Evolutionary conservation across 768 basidiomycete genomes (phyloP), one percentile per base, ranked within the genome.

Genomic region (Mycena chlorophos): DNA sequence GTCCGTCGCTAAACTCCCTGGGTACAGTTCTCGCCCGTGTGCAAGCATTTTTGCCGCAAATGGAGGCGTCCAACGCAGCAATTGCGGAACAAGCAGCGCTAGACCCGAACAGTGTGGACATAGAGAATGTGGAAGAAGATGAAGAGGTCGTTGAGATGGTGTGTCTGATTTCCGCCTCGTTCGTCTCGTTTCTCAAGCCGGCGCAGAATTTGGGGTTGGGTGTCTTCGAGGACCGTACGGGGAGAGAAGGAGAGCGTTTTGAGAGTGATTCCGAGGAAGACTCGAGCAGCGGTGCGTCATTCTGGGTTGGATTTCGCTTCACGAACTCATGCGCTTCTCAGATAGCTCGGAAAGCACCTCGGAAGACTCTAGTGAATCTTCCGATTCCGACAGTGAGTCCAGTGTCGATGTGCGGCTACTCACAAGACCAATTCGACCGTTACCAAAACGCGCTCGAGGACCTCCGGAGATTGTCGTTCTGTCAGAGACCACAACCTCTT

Each of bases 1-100:
- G 28, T n/a, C n/a, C n/a, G n/a, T n/a, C n/a, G n/a, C n/a, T n/a
- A n/a, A n/a, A n/a, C n/a, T n/a, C n/a, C n/a, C n/a, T n/a, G n/a
- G n/a, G n/a, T n/a, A n/a, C 55, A 82, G 81, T 82, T 22, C 68
- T 82, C 5, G 67, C 74, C 4, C 75, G 81, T 13, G 68, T 82
- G 16, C 73, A 75, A 60, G 73, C 74, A 4, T 83, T 82, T 57
- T 69, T 82, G 10, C 79, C 80, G 1, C 61, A 75, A 50, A 71
- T 82, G 25, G 71, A 75, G 12, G 75, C 76, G 29, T 76, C 81
- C 8, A 82, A 82, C 51, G 74, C 71, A 2, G 68, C 70, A 1
- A 71, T 82, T 22, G 52, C 67, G 2, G 62, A 57, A 17, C 64
- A 64, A 14, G 70, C 68, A 2, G 57, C 64, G 5, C 59, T 63